Percentiles rank a stretch among this genome's conserved stretches.
These are phyloP conservation scores for Neonectria hederae DNA, from an alignment of 2,329 filamentous ascomycete genomes.

Conservation along the genomic window DNA sequence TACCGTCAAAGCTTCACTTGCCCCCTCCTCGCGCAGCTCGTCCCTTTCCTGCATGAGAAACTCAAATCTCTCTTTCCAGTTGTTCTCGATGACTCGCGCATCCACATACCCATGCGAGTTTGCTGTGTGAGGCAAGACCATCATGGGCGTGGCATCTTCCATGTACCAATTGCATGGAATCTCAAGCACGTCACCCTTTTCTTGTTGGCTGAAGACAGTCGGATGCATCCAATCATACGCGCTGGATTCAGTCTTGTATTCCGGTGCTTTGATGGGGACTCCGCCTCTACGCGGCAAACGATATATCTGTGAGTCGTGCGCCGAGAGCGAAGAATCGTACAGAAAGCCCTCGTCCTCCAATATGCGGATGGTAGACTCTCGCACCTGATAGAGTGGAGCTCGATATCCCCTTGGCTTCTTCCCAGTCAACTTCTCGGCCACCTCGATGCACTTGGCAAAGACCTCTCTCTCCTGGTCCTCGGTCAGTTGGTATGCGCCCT, in stretches of 20 bases:
- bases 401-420: conserved; percentile 56
- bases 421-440: conserved; percentile 52
- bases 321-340: conserved; percentile 56
- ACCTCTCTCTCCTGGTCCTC: conserved; percentile 57
- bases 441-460: conserved; percentile 38
- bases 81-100: conserved; percentile 63
- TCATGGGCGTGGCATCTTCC: conserved; percentile 60
- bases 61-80: conserved; percentile 69
- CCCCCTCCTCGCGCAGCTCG: conserved; percentile 43
- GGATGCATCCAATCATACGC: conserved; percentile 36
- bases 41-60: conserved; percentile 53
- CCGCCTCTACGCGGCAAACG: conserved; percentile 25
- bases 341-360: conserved; percentile 56
- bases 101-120: conserved; percentile 69
- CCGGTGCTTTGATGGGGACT: no score
- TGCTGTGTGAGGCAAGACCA: conserved; percentile 54
- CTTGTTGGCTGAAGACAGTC: no score
- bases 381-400: conserved; percentile 58
- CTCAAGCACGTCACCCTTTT: conserved; percentile 48
- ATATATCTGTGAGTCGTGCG: conserved; percentile 58
- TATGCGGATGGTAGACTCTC: conserved; percentile 55
- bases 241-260: conserved; percentile 55
- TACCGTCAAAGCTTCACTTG: conserved; percentile 49
- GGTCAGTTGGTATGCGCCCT: conserved; percentile 55
- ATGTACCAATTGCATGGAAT: conserved; percentile 60